Conservation (phyloP, 1,284 basidiomycete genomes). For the Afroboletus lepidellus region DNA sequence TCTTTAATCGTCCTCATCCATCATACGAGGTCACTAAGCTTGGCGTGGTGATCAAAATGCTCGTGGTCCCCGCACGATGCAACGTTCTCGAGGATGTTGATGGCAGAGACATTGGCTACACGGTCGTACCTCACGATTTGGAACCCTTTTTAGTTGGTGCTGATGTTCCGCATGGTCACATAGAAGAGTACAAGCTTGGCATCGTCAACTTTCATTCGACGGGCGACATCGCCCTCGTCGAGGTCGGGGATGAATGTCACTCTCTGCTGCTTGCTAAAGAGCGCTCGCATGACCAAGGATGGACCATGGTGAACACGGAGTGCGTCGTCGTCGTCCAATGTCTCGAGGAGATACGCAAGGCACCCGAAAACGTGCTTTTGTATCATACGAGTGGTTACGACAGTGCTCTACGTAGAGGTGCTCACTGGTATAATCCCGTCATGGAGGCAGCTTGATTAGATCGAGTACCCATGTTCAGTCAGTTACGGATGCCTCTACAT, state of each 20-base stretch:
- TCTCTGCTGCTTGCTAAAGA: conserved; percentile 13
- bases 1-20: conserved; percentile 15
- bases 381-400: conserved; percentile 8
- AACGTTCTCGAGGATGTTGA: conserved; percentile 13
- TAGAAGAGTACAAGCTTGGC: conserved; percentile 12
- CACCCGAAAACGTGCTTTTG: conserved; percentile 11
- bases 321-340: conserved; percentile 20
- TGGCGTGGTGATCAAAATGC: conserved; percentile 14
- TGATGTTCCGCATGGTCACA: conserved; percentile 2
- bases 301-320: conserved; percentile 20
- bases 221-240: neutral
- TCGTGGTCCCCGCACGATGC: conserved; percentile 12
- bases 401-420: neutral
- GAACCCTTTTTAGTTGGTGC: conserved; percentile 16
- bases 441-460: too few species aligned
- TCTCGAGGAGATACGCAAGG: conserved; percentile 3
- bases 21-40: conserved; percentile 19
- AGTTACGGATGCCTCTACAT: too few species aligned
- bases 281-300: conserved; percentile 12
- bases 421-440: conserved; percentile 5
- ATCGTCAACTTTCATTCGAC: conserved; percentile 13
- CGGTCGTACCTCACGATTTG: conserved; percentile 6
- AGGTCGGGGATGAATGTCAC: conserved; percentile 11
- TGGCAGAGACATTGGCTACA: conserved; percentile 15
- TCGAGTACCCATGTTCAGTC: too few species aligned